These are phyloP conservation scores for Fusarium sulawesiense DNA, from an alignment of 2,329 filamentous ascomycete genomes.

Conservation along the genomic window DNA sequence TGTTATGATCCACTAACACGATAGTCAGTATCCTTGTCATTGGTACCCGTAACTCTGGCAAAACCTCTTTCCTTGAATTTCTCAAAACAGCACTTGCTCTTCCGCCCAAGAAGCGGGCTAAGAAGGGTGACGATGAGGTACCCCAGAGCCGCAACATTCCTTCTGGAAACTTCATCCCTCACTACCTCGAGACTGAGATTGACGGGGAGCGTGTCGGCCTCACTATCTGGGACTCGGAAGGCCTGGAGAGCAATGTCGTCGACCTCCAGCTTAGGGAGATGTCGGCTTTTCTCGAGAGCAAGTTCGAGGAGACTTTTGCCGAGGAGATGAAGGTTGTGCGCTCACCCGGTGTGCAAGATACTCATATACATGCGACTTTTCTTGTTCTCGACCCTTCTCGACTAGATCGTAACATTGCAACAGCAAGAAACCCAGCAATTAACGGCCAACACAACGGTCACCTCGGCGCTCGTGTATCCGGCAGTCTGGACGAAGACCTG, in stretches of 20 bases:
- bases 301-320: conserved; percentile 96
- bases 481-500: conserved; percentile 85
- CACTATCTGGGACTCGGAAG: conserved; percentile 96
- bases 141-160: conserved; percentile 63
- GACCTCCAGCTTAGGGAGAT: conserved; percentile 95
- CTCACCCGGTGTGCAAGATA: conserved; percentile 92
- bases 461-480: conserved; percentile 61
- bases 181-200: conserved; percentile 94
- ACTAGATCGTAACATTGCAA: conserved; percentile 83
- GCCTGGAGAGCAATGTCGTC: conserved; percentile 92
- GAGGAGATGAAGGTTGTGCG: conserved; percentile 98
- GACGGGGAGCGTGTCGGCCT: conserved; percentile 91
- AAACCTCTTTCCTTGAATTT: conserved; percentile 97
- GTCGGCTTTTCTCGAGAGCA: conserved; percentile 92
- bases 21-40: conserved; percentile 84
- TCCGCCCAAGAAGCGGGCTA: conserved; percentile 80
- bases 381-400: conserved; percentile 88
- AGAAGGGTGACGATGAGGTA: conserved; percentile 68
- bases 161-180: conserved; percentile 80
- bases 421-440: conserved; percentile 65
- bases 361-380: conserved; percentile 96
- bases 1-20: conserved; percentile 1
- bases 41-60: conserved; percentile 87
- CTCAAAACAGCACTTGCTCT: conserved; percentile 86
- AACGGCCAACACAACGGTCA: conserved; percentile 64